Base-by-base conservation (phyloP, 345 rosid genomes). In the Balakata baccata region DNA sequence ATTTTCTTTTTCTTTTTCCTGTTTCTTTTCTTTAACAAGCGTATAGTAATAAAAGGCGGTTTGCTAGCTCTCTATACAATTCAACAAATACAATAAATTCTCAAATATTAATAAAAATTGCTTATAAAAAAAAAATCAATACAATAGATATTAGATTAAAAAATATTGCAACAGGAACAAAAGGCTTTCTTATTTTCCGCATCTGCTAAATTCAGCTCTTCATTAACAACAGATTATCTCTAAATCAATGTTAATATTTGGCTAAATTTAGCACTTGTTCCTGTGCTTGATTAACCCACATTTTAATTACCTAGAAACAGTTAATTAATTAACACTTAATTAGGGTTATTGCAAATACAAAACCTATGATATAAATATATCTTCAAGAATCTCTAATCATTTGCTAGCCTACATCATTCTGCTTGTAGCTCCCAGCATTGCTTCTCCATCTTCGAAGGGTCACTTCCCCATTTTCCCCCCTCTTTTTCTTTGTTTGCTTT, bases 181-280 rank as follows among this genome's bases (percentile, higher is more conserved):
- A 79, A 78, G 66, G 73, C 29, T 46, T 39, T 25, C 39, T 60
- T n/a, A 17, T 37, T 20, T 9, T 3, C 50, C 75, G 67, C n/a
- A 41, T 73, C 74, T 74, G 79, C 85, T 84, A 86, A 86, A 75
- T 82, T 78, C 86, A 78, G 83, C 87, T 67, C 18, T 54, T 18
- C 63, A 52, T 45, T 65, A 66, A 49, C 29, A 69, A 50, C 50
- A 63, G n/a, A 20, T 47, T 22, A 56, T 62, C 54, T 66, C 68
- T 54, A 63, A 69, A 23, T 12, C 41, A 58, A 53, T 37, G 63
- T 67, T 18, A 39, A 63, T 59, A 59, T 64, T 65, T 60, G 56
- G 78, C 84, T 76, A 68, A 86, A 84, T 86, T 84, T 85, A 84
- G 82, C 89, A 81, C 80, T 73, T 89, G 90, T 86, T 86, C 90